Conservation (phyloP, 495 filamentous ascomycete species). For the Penicillium parvum region DNA sequence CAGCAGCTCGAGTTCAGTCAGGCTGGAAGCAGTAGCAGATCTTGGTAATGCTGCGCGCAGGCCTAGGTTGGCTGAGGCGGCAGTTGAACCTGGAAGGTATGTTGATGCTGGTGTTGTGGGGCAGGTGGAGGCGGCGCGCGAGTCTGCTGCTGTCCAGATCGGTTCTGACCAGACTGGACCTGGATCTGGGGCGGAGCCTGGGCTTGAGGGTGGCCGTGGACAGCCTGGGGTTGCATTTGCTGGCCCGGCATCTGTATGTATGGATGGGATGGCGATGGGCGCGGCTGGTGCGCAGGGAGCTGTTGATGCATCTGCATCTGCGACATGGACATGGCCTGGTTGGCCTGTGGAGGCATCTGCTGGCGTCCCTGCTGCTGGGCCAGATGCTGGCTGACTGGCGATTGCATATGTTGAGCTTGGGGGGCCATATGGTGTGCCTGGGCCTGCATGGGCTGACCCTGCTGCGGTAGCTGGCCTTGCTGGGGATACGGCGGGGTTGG, state of each 20-base stretch:
- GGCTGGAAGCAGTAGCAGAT: not conserved
- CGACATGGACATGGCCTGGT: slow-evolving; percentile 4
- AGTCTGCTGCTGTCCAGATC: slow-evolving; percentile 8
- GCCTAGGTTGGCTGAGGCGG: slow-evolving; percentile 20
- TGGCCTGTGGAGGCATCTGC: not conserved
- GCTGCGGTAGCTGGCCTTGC: slow-evolving; percentile 7
- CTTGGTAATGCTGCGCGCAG: not conserved
- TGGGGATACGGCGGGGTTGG: slow-evolving; percentile 28
- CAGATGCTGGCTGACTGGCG: slow-evolving; percentile 11
- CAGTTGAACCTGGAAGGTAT: slow-evolving; percentile 28
- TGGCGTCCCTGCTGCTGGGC: slow-evolving; percentile 16
- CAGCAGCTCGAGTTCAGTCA: too few relatives aligned
- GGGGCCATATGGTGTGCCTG: slow-evolving; percentile 3
- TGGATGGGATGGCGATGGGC: slow-evolving; percentile 12
- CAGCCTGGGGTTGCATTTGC: slow-evolving; percentile 17
- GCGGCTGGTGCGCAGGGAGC: slow-evolving; percentile 13
- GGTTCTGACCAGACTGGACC: not conserved
- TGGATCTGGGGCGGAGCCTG: slow-evolving; percentile 12
- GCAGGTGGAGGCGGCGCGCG: slow-evolving; percentile 20
- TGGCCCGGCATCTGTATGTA: slow-evolving; percentile 24
- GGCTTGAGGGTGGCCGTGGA: slow-evolving; percentile 5
- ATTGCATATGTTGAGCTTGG: slow-evolving; percentile 13
- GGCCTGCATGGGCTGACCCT: slow-evolving; percentile 3
- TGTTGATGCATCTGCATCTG: slow-evolving; percentile 30
- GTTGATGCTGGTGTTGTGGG: slow-evolving; percentile 28